These are phyloP conservation scores for Melastoma candidum DNA, from an alignment of 441 rosid genomes.

Conservation along the genomic window DNA sequence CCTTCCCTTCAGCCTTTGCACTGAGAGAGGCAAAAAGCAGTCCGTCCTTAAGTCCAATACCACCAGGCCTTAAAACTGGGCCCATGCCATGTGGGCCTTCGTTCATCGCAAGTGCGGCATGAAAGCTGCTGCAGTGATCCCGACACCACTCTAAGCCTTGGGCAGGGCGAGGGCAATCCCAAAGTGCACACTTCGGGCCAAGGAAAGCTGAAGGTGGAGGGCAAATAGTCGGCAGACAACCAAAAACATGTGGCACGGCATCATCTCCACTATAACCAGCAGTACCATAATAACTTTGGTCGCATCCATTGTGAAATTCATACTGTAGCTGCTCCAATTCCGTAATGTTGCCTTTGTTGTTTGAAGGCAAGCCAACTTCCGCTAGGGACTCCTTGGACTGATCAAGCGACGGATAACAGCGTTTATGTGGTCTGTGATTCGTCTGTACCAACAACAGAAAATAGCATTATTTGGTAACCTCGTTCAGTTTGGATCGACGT, in stretches of 20 bases:
- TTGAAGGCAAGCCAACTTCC: constrained; percentile 25
- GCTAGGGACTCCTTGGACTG: constrained; percentile 54
- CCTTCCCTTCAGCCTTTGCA: constrained; percentile 81
- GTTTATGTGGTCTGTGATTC: constrained; percentile 49
- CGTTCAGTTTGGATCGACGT: too few relatives aligned
- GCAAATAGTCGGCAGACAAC: constrained; percentile 52
- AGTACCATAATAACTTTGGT: constrained; percentile 42
- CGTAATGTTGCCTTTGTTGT: constrained; percentile 37
- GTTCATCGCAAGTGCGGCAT: constrained; percentile 66
- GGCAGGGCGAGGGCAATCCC: constrained; percentile 99
- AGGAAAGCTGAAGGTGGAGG: constrained; percentile 92
- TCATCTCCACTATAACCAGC: constrained; percentile 41
- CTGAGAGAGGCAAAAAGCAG: constrained; percentile 83
- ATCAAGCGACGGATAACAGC: constrained; percentile 36
- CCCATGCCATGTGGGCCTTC: constrained; percentile 99
- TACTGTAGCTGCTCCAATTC: constrained; percentile 57
- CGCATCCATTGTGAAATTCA: constrained; percentile 64
- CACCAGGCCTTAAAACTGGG: constrained; percentile 89
- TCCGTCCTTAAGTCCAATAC: constrained; percentile 83
- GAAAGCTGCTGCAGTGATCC: constrained; percentile 93
- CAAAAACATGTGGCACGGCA: constrained; percentile 39
- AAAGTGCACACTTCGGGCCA: constrained; percentile 97
- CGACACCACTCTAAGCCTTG: constrained; percentile 78
- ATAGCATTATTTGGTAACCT: too few relatives aligned
- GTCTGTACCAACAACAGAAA: constrained; percentile 9